phyloP scores from a whole-genome alignment of 2,329 filamentous ascomycete species.

The Ophiosphaerella narmari region DNA sequence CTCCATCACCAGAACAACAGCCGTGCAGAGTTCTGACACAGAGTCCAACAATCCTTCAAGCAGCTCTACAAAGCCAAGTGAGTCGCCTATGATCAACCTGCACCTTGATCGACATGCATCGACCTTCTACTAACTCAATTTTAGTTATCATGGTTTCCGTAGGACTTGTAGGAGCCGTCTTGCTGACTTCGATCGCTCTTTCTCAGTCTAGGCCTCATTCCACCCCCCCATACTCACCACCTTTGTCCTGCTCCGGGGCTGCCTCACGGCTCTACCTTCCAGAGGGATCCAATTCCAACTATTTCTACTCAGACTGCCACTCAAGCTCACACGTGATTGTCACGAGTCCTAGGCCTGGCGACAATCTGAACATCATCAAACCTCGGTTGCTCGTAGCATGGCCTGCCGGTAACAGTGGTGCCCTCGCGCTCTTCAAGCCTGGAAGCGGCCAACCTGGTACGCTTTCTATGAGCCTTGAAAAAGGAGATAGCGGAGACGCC shows the following conservation, averaged over 20 bases:
- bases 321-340: constrained; percentile 64
- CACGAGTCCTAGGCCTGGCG: constrained; percentile 60
- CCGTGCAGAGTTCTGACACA: neutral
- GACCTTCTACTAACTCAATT: neutral
- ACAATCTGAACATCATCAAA: constrained; percentile 59
- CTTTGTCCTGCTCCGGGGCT: constrained; percentile 11
- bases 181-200: constrained; percentile 2
- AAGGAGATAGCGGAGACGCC: constrained; percentile 50
- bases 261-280: constrained; percentile 50
- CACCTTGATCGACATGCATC: neutral
- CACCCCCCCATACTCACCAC: neutral
- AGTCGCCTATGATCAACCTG: neutral
- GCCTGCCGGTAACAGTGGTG: constrained; percentile 68
- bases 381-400: constrained; percentile 65
- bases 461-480: constrained; percentile 59
- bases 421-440: constrained; percentile 61
- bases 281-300: constrained; percentile 66
- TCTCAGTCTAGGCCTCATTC: neutral
- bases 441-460: constrained; percentile 59
- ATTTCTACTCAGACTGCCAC: constrained; percentile 69
- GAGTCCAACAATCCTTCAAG: neutral
- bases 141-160: neutral
- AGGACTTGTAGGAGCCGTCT: neutral
- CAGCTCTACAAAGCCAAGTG: neutral
- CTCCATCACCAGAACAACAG: neutral